Conservation (phyloP, 768 basidiomycete species). For the Termitomyces heimii region DNA sequence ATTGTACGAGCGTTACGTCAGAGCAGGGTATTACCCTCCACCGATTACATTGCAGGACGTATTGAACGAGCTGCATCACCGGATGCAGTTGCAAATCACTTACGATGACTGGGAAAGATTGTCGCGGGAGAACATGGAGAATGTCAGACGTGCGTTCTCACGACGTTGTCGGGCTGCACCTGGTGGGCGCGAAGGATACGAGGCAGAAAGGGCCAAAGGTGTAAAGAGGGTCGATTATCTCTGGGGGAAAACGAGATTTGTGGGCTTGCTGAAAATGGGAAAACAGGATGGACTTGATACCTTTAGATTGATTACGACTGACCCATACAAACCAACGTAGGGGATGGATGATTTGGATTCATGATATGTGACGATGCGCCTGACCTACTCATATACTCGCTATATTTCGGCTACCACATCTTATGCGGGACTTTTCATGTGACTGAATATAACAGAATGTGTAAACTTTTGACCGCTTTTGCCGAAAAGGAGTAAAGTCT, state of each 20-base stretch:
- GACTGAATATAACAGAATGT: too few species aligned
- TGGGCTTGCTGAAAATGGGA: conserved; percentile 38
- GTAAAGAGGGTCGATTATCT: conserved; percentile 61
- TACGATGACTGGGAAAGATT: conserved; percentile 33
- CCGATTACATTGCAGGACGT: conserved; percentile 58
- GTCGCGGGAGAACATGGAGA: conserved; percentile 20
- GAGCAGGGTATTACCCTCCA: conserved; percentile 20
- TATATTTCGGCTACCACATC: too few species aligned
- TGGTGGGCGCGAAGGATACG: conserved; percentile 14
- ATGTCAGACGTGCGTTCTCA: conserved; percentile 31
- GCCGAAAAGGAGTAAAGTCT: too few species aligned
- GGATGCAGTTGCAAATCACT: conserved; percentile 39
- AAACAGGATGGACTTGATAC: conserved; percentile 27
- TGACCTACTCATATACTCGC: too few species aligned
- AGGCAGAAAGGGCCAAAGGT: conserved; percentile 39
- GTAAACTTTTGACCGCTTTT: too few species aligned
- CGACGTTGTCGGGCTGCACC: conserved; percentile 28
- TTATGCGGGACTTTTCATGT: too few species aligned
- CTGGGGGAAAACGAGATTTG: conserved; percentile 37
- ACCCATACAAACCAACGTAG: background rate
- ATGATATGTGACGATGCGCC: background rate
- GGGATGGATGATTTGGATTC: background rate
- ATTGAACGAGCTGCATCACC: conserved; percentile 40
- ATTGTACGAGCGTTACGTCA: conserved; percentile 13
- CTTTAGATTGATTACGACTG: conserved; percentile 23